These are phyloP conservation scores for Colletotrichum cereale DNA, from an alignment of 2,329 filamentous ascomycete species.

Conservation along the genomic window DNA sequence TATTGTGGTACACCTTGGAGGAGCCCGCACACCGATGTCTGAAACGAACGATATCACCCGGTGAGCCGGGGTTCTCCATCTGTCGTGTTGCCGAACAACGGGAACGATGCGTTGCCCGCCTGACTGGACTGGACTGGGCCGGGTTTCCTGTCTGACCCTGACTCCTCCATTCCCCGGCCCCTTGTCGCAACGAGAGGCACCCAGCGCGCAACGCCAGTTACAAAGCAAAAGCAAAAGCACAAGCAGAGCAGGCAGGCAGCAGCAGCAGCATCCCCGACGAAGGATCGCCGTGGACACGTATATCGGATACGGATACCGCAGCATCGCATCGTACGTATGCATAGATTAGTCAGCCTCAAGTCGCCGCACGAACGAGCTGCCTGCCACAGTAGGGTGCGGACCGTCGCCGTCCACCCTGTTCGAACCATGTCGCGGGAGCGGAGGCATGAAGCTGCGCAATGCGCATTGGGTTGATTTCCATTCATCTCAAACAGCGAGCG, in stretches of 20 bases:
- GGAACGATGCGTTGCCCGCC: not conserved
- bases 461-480: conserved; percentile 7
- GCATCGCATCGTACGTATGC: not conserved
- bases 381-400: conserved; percentile 3
- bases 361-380: conserved; percentile 5
- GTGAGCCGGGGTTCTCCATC: conserved; percentile 22
- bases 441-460: conserved; percentile 9
- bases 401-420: not conserved
- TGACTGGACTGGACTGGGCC: not conserved
- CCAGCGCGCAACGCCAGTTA: not conserved
- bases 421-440: not conserved
- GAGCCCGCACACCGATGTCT: conserved; percentile 30
- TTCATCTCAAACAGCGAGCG: conserved; percentile 17
- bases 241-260: not conserved
- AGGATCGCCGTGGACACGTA: no score
- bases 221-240: no score
- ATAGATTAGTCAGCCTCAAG: not conserved
- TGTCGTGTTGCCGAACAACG: not conserved
- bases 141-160: not conserved
- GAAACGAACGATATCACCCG: conserved; percentile 40
- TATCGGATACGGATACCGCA: not conserved
- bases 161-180: not conserved
- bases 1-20: not conserved
- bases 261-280: no score
- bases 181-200: conserved; percentile 1